Conservation (phyloP, 208 protist genomes). For the Trichomonas gallinae region DNA sequence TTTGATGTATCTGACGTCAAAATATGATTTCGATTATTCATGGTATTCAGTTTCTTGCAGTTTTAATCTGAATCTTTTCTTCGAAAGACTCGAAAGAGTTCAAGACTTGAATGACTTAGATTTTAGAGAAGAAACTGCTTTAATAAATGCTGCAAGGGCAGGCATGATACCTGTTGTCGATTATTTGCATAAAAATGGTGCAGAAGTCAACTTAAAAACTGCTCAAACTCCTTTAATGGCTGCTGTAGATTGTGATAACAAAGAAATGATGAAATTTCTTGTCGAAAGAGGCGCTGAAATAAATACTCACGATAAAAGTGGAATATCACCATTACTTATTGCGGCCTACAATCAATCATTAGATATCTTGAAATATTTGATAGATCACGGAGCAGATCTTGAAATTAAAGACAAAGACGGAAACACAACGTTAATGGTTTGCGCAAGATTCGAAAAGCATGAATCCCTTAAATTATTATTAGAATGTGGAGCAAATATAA, state of each 20-base stretch:
- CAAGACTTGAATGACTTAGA: background rate
- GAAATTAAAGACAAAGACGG: background rate
- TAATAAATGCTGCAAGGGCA: background rate
- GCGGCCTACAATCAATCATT: background rate
- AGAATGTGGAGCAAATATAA: background rate
- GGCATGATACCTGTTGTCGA: background rate
- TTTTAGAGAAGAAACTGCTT: background rate
- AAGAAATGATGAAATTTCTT: background rate
- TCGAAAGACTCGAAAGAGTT: background rate
- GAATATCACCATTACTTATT: background rate
- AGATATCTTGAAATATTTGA: background rate
- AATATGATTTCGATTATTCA: background rate
- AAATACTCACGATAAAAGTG: background rate
- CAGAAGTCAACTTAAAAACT: background rate
- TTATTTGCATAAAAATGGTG: background rate
- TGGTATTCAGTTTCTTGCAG: background rate
- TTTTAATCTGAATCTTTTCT: background rate
- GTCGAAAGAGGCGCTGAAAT: background rate
- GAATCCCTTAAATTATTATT: background rate
- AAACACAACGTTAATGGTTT: background rate
- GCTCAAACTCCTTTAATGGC: background rate
- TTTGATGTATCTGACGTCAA: background rate
- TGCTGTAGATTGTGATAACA: background rate
- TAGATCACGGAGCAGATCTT: background rate
- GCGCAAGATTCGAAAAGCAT: background rate